Percentiles rank a stretch among this genome's conserved stretches.
Evolutionary conservation across 1,284 basidiomycete genomes (phyloP).

Genomic region (Cryptococcus neoformans): DNA sequence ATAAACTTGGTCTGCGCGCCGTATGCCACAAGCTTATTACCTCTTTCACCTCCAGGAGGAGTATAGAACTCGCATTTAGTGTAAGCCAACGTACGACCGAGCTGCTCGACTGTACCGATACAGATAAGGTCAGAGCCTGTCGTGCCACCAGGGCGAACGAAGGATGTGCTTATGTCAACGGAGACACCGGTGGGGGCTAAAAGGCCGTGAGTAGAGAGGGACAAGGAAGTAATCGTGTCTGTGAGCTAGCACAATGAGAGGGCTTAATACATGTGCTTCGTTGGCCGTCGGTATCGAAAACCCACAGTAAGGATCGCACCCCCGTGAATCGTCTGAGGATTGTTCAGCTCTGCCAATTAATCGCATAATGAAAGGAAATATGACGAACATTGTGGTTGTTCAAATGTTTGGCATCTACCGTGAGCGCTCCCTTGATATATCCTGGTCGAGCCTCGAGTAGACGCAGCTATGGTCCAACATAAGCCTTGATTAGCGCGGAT

Average conservation of each 20-base stretch:
- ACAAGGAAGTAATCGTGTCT: conserved; percentile 47
- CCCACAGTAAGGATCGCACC: conserved; percentile 46
- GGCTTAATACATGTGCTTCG: neutral
- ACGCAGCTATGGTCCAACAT: conserved; percentile 19
- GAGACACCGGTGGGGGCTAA: conserved; percentile 45
- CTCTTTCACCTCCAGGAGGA: conserved; percentile 10
- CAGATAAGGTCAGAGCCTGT: conserved; percentile 34
- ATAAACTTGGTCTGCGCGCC: conserved; percentile 49
- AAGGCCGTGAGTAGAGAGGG: conserved; percentile 44
- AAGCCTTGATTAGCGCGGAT: neutral
- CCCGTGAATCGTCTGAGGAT: conserved; percentile 46
- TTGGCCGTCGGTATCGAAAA: neutral
- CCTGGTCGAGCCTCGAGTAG: conserved; percentile 37
- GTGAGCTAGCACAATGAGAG: conserved; percentile 28
- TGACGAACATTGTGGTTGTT: conserved; percentile 47
- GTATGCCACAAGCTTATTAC: conserved; percentile 45
- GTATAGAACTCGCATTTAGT: conserved; percentile 12
- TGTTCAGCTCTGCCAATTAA: neutral
- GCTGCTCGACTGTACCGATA: conserved; percentile 42
- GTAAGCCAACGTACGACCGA: conserved; percentile 29
- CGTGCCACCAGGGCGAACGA: conserved; percentile 44
- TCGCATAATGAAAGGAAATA: neutral
- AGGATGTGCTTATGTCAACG: conserved; percentile 47
- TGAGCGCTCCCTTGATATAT: conserved; percentile 37
- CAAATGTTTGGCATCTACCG: conserved; percentile 40